phyloP scores from a whole-genome alignment of 2,329 filamentous ascomycete genomes.

The Calonectria honghensis region DNA sequence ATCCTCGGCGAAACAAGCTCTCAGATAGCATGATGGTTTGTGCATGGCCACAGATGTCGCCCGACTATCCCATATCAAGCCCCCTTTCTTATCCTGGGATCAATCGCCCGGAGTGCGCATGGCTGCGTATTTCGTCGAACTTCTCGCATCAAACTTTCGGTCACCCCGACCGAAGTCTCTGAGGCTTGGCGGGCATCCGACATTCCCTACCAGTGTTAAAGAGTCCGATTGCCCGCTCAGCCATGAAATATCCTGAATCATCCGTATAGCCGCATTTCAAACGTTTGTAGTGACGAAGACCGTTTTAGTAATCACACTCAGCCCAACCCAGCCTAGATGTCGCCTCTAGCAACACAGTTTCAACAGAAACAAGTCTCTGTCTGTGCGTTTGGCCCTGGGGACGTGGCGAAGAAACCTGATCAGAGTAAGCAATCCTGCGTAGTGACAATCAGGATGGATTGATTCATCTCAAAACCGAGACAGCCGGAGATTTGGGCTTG shows the following conservation, averaged over 20 bases:
- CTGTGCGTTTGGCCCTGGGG: conserved; percentile 32
- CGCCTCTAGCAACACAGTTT: conserved; percentile 9
- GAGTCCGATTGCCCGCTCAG: not conserved
- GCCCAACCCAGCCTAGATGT: not conserved
- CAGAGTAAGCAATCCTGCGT: conserved; percentile 27
- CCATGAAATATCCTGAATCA: not conserved
- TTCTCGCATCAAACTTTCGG: conserved; percentile 15
- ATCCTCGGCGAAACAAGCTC: not conserved
- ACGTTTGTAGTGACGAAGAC: not conserved
- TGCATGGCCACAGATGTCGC: not conserved
- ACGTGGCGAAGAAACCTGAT: conserved; percentile 28
- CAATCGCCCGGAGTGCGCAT: conserved; percentile 1
- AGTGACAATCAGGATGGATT: not conserved
- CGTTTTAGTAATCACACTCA: not conserved
- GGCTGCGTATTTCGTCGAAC: not conserved
- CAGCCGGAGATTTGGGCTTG: not conserved
- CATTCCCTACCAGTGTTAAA: not conserved
- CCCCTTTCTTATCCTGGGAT: not conserved
- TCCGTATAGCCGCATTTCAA: not conserved
- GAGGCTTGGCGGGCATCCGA: not conserved
- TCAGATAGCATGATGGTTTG: not conserved
- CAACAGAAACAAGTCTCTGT: conserved; percentile 11
- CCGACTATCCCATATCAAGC: not conserved
- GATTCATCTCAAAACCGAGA: not conserved
- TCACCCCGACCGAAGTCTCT: not conserved